A percentile compares a stretch with the other conserved stretches of the same genome.
phyloP scores from a whole-genome alignment of 768 basidiomycete genomes.

The Trametes cinnabarina region DNA sequence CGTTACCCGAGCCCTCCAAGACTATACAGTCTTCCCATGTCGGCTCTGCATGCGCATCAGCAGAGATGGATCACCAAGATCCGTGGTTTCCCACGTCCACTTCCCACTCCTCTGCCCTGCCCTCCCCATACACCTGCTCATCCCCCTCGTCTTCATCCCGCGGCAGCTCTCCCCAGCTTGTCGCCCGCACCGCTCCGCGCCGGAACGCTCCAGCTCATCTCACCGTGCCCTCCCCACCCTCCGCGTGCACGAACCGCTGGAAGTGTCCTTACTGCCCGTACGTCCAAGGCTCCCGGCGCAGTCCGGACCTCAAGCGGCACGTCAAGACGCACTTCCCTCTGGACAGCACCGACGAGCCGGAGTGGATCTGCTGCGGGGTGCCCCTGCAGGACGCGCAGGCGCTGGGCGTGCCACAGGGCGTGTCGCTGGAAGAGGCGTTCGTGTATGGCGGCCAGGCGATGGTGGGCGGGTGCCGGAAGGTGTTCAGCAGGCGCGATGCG shows the following conservation, averaged over 20 bases:
- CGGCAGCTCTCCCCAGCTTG: not conserved
- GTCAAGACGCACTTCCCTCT: slow-evolving; percentile 14
- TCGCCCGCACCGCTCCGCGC: not conserved
- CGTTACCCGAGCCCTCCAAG: not conserved
- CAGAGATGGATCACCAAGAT: not conserved
- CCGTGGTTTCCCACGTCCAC: not conserved
- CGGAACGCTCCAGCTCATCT: not conserved
- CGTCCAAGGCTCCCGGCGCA: slow-evolving; percentile 7
- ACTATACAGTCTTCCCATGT: too few species aligned
- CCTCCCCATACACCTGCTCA: not conserved
- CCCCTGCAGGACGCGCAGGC: not conserved
- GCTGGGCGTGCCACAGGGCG: not conserved
- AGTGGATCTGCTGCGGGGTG: slow-evolving; percentile 22
- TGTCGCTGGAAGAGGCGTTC: not conserved
- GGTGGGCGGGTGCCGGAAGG: slow-evolving; percentile 18
- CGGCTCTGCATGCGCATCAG: too few species aligned
- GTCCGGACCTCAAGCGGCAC: slow-evolving; percentile 18
- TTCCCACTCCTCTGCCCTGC: not conserved
- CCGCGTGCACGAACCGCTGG: not conserved
- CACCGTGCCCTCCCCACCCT: not conserved
- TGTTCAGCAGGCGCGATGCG: slow-evolving; percentile 18
- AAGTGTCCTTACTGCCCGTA: slow-evolving; percentile 12
- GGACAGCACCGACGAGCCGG: not conserved
- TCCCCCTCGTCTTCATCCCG: not conserved
- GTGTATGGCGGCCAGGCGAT: slow-evolving; percentile 4